Conservation (phyloP, 2,329 filamentous ascomycete genomes). For the Berkeleyomyces rouxiae region DNA sequence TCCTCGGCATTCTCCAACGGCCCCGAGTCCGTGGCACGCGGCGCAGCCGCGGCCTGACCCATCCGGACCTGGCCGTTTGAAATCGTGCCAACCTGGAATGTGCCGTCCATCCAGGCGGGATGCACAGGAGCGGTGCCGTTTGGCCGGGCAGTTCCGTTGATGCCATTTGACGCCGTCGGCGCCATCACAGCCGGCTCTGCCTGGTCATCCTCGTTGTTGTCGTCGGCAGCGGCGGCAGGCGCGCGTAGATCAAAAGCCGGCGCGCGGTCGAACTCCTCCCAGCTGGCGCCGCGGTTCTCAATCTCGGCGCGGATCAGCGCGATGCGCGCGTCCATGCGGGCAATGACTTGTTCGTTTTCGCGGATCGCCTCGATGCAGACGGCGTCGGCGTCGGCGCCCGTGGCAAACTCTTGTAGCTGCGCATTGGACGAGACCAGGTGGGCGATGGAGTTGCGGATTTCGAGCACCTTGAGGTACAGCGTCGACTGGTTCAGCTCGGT, state of each 20-base stretch:
- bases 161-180: neutral
- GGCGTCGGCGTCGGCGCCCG: slow-evolving; percentile 34
- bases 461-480: slow-evolving; percentile 58
- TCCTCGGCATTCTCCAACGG: slow-evolving; percentile 31
- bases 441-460: slow-evolving; percentile 56
- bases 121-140: slow-evolving; percentile 16
- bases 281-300: slow-evolving; percentile 37
- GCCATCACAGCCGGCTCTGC: neutral
- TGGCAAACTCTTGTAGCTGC: slow-evolving; percentile 53
- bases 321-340: slow-evolving; percentile 49
- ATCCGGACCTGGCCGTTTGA: slow-evolving; percentile 33
- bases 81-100: slow-evolving; percentile 44
- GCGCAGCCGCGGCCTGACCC: slow-evolving; percentile 18
- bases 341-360: slow-evolving; percentile 55
- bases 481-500: slow-evolving; percentile 46
- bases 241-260: slow-evolving; percentile 16
- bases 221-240: slow-evolving; percentile 7
- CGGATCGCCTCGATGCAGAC: slow-evolving; percentile 59
- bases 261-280: slow-evolving; percentile 38
- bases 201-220: neutral
- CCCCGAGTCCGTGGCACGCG: neutral
- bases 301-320: slow-evolving; percentile 48
- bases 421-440: slow-evolving; percentile 61
- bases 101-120: slow-evolving; percentile 44
- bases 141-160: neutral